Conservation (phyloP, 305 asterid genomes). For the Fraxinus angustifolia region DNA sequence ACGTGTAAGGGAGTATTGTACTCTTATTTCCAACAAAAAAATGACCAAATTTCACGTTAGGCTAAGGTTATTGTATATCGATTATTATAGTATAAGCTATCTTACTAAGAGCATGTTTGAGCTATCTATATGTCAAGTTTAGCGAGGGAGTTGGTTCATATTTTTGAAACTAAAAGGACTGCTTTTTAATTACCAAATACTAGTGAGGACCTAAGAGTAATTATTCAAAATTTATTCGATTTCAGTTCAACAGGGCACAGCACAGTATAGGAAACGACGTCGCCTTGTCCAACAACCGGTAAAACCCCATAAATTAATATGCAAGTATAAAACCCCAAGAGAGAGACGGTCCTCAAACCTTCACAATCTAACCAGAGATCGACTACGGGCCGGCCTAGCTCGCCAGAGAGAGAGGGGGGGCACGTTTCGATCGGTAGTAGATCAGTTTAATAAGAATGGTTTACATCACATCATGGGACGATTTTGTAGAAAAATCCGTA, state of each 20-base stretch:
- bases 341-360: background rate
- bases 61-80: background rate
- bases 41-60: background rate
- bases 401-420: background rate
- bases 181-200: background rate
- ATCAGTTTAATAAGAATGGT: constrained; percentile 47
- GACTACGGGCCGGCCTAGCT: background rate
- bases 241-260: background rate
- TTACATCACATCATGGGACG: constrained; percentile 83
- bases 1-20: background rate
- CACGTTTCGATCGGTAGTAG: constrained; percentile 3
- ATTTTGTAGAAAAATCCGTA: constrained; percentile 74
- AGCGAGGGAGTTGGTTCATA: background rate
- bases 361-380: background rate
- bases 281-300: background rate
- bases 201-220: background rate
- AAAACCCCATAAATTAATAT: background rate
- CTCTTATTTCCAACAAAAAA: background rate
- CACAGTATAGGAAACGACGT: background rate
- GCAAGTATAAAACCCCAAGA: background rate
- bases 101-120: background rate
- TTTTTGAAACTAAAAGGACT: background rate
- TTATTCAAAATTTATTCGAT: background rate
- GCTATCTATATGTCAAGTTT: background rate
- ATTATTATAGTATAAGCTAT: background rate